Conservation (phyloP, 495 filamentous ascomycete species). For the Jackrogersella multiformis region DNA sequence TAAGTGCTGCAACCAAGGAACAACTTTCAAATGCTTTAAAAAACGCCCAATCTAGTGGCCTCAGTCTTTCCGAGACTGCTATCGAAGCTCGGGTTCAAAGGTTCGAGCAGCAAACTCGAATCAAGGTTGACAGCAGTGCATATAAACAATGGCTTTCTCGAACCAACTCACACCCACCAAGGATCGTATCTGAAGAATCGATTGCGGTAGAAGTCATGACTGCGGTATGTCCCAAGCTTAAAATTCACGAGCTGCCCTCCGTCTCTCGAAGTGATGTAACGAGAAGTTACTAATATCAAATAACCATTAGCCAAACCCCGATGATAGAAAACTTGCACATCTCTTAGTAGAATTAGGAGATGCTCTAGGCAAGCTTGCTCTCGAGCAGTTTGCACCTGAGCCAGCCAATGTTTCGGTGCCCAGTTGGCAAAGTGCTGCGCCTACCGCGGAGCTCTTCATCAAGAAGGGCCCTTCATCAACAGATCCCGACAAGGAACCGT, state of each 20-base stretch:
- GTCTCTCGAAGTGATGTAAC: not conserved
- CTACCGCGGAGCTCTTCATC: slow-evolving; percentile 54
- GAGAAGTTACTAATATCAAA: slow-evolving; percentile 1
- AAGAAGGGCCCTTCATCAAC: slow-evolving; percentile 32
- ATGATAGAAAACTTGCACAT: slow-evolving; percentile 42
- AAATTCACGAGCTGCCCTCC: not conserved
- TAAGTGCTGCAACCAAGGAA: slow-evolving; percentile 20
- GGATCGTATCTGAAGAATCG: slow-evolving; percentile 38
- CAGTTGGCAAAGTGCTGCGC: slow-evolving; percentile 55
- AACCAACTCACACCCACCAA: slow-evolving; percentile 21
- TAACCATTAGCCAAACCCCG: slow-evolving; percentile 30
- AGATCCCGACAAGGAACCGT: slow-evolving; percentile 62
- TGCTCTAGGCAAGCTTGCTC: slow-evolving; percentile 28
- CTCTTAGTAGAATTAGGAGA: slow-evolving; percentile 43
- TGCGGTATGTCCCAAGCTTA: slow-evolving; percentile 19
- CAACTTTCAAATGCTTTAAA: slow-evolving; percentile 31
- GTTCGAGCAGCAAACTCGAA: slow-evolving; percentile 51
- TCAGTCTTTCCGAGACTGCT: slow-evolving; percentile 44
- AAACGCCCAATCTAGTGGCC: slow-evolving; percentile 17
- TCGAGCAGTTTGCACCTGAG: slow-evolving; percentile 21
- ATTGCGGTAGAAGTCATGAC: slow-evolving; percentile 33
- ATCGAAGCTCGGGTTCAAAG: slow-evolving; percentile 57
- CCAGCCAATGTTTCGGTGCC: slow-evolving; percentile 42
- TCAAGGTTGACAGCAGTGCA: slow-evolving; percentile 47
- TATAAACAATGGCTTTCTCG: slow-evolving; percentile 49